These are phyloP conservation scores for Candida easanensis DNA, from an alignment of 805 yeast species.

Conservation along the genomic window DNA sequence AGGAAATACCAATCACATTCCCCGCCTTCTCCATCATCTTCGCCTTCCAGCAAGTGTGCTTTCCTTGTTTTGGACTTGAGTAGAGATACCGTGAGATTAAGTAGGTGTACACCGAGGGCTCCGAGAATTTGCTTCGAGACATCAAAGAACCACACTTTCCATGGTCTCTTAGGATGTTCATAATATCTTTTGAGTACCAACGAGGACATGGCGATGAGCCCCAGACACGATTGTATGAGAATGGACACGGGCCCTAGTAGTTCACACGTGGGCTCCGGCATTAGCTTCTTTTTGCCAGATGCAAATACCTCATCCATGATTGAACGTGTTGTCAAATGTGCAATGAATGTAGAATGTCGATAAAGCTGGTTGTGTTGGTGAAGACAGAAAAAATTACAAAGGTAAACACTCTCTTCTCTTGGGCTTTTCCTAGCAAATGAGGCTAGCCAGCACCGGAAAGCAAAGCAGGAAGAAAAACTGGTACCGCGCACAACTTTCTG, in stretches of 20 bases:
- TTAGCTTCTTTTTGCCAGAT: constrained; percentile 42
- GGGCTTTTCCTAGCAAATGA: no score
- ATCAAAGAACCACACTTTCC: constrained; percentile 87
- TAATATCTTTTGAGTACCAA: constrained; percentile 71
- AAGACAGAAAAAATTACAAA: no score
- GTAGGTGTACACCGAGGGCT: constrained; percentile 75
- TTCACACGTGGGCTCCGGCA: constrained; percentile 43
- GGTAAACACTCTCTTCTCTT: no score
- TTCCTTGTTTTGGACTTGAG: constrained; percentile 38
- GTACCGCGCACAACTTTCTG: no score
- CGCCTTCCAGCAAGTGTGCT: constrained; percentile 8
- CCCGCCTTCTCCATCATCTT: constrained; percentile 45
- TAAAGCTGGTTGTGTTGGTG: no score
- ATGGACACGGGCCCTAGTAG: constrained; percentile 85
- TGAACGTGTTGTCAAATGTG: no score
- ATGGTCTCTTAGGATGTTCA: constrained; percentile 83
- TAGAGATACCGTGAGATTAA: constrained; percentile 72
- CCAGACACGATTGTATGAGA: constrained; percentile 71
- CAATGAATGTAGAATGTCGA: no score
- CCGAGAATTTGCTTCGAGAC: constrained; percentile 89
- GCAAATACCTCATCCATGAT: constrained; percentile 15
- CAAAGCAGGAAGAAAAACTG: no score
- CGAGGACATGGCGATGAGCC: constrained; percentile 70
- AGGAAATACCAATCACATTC: constrained; percentile 96
- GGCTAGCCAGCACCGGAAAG: no score